Percentiles rank a stretch among this genome's conserved stretches.
These are phyloP conservation scores for Cicer judaicum DNA, from an alignment of 306 rosid species.

Conservation along the genomic window DNA sequence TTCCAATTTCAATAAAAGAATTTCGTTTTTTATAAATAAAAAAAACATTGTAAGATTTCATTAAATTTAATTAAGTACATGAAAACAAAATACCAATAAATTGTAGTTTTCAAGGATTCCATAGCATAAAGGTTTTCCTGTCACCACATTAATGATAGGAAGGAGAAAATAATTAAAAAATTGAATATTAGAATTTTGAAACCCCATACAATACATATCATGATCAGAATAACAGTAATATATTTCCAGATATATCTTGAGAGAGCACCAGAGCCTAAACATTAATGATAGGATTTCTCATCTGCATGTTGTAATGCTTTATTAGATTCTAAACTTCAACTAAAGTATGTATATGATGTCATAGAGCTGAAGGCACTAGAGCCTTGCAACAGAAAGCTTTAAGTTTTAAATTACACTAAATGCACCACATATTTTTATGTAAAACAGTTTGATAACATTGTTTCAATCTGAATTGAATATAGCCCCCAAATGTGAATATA, in stretches of 20 bases:
- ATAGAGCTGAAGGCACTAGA: background rate
- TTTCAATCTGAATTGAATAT: background rate
- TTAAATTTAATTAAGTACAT: background rate
- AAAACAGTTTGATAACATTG: background rate
- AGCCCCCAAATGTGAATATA: background rate
- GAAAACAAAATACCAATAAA: constrained; percentile 37
- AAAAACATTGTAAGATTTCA: no score
- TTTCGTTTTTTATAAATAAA: no score
- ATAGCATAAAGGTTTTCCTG: constrained; percentile 27
- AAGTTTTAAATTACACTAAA: background rate
- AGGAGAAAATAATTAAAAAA: constrained; percentile 29
- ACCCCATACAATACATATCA: background rate
- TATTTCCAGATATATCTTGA: background rate
- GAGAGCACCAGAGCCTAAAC: constrained; percentile 39
- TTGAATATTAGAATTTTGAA: background rate
- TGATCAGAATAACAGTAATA: constrained; percentile 24
- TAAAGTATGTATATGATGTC: constrained; percentile 15
- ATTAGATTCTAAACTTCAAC: constrained; percentile 42
- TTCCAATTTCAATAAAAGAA: no score
- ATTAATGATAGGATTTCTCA: no score
- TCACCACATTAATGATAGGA: constrained; percentile 7
- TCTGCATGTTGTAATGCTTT: constrained; percentile 56
- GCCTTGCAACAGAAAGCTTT: background rate
- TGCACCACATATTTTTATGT: constrained; percentile 1
- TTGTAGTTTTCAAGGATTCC: constrained; percentile 24